Base-by-base conservation (phyloP, 768 basidiomycete species). In the Tricholoma hemisulphureum region DNA sequence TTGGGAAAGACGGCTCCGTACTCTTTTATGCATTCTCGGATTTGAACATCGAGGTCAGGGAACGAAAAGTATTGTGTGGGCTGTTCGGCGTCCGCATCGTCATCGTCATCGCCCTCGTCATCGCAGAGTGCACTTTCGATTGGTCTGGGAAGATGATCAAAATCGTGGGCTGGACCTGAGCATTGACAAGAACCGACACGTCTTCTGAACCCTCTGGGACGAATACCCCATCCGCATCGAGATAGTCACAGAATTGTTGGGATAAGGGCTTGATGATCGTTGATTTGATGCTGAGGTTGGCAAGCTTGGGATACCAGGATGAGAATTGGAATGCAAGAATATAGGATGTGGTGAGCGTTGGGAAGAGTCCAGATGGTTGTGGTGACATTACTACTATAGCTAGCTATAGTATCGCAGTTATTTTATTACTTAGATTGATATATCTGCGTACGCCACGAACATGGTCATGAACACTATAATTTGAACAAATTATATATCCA, bases 1-100 rank as follows among this genome's bases (percentile, higher is more conserved):
- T 98, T 98, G 0, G 95, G 95, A 69, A 98, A 98, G 26, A 96
- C 88, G 6, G 88, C 88, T 2, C 85, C 89, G 69, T 91, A 95
- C 56, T 81, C 72, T 45, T 74, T 64, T n/a, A 97, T 77, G 31
- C 79, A 81, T 13, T 75, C 69, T 50, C 91, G 75, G 59, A 98
- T 95, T 56, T 76, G 75, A 13, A 75, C 73, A 64, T 95, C 93
- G n/a, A 97, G 75, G 46, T 86, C 86, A 0, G 95, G 93, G 67
- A 98, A 95, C 3, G 87, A 76, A 65, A 84, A 92, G 23, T 62
- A 72, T 50, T 65, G 71, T 1, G 56, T 62, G 4, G 62, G 63
- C 7, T 51, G 52, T 6, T 63, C 62, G 3, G 62, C 66, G 31
- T 70, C 69, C 7, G n/a, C n/a, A n/a, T 71, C 69, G 1, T 72